Base-by-base conservation (phyloP, 2,329 filamentous ascomycete species). In the Colletotrichum cuscutae region DNA sequence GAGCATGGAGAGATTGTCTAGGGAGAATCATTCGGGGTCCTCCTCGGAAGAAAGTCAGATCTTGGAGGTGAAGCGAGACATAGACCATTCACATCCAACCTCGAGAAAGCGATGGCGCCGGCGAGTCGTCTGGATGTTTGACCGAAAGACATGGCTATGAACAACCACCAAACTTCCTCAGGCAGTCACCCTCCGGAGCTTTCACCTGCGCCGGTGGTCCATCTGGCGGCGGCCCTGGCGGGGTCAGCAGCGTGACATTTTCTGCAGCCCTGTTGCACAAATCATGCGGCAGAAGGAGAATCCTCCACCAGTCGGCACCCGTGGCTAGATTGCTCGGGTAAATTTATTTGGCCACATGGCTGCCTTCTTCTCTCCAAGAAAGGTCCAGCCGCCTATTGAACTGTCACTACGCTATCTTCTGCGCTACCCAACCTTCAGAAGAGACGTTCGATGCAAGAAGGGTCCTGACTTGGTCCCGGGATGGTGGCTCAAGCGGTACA, bases 291-390 rank as follows among this genome's bases (percentile, higher is more conserved):
- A 19, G 42, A 42, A 26, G 56, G 53, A 60, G 58, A 59, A 69
- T 69, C 69, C 69, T 69, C 69, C 69, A 69, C 65, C 69, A 72
- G 69, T 72, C 69, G 69, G 69, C 53, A 30, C 52, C 59, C 59
- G 42, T 68, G 69, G 69, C 69, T 69, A 69, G 46, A 59, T 28
- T n/a, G 37, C 52, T 59, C 65, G 69, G 59, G 30, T 64, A 64
- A 59, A 64, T 59, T 35, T 28, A 12, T 52, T 26, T 28, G 57
- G 49, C 69, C 65, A 68, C 65, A 68, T 63, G 68, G 53, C 26
- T 28, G 49, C 65, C 59, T 5, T 12, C 11, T 46, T 35, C 15
- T 19, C 42, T 11, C 42, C 42, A n/a, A 7, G 42, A 49, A 19
- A n/a, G 26, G n/a, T 15, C 24, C 30, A 49, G 49, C 56, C 66